Conservation (phyloP, 1,139 yeast species). For the Lodderomyces metapsilosis region DNA sequence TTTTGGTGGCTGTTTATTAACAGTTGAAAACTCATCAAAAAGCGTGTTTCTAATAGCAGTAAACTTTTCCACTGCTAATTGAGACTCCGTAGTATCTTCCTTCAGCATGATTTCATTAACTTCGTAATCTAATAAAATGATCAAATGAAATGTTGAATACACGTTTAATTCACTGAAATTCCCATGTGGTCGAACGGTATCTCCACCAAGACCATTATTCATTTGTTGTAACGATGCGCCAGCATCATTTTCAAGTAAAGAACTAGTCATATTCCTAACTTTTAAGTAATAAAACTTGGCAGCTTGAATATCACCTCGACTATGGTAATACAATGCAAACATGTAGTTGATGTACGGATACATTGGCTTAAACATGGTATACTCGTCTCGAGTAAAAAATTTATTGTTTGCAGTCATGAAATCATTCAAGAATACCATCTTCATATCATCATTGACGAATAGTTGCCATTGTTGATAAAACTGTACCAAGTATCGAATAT, state of each 20-base stretch:
- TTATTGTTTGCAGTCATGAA: constrained; percentile 33
- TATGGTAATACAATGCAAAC: constrained; percentile 38
- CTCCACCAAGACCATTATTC: constrained; percentile 23
- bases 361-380: constrained; percentile 27
- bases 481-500: constrained; percentile 23
- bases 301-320: constrained; percentile 30
- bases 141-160: constrained; percentile 25
- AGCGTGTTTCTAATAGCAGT: constrained; percentile 10
- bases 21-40: background rate
- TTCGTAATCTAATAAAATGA: constrained; percentile 27
- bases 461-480: constrained; percentile 35
- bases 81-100: constrained; percentile 2
- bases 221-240: constrained; percentile 16
- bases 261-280: constrained; percentile 20
- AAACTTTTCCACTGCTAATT: constrained; percentile 4
- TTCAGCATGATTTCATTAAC: constrained; percentile 11
- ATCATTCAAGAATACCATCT: constrained; percentile 23
- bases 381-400: constrained; percentile 31
- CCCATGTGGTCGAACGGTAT: constrained; percentile 15
- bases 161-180: constrained; percentile 26
- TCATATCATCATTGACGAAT: constrained; percentile 28
- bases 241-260: background rate
- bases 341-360: constrained; percentile 36
- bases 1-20: background rate
- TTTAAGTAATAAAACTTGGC: constrained; percentile 39